phyloP scores from a whole-genome alignment of 2,329 filamentous ascomycete genomes.

The Thelonectria rubi region DNA sequence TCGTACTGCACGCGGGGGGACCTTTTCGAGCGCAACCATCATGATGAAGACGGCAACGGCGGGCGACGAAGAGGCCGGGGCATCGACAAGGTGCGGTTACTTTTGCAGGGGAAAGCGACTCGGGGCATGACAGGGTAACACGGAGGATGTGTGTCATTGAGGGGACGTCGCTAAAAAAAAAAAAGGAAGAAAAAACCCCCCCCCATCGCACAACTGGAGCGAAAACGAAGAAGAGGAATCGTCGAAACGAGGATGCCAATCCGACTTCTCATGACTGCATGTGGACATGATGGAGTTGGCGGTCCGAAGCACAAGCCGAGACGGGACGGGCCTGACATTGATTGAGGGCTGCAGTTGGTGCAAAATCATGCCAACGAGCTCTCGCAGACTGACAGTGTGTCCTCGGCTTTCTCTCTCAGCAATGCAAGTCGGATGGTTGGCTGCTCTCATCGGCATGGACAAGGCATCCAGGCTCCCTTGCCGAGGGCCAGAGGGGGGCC shows the following conservation, averaged over 20 bases:
- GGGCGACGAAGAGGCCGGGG: constrained; percentile 24
- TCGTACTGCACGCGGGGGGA: constrained; percentile 22
- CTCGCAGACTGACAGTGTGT: no score
- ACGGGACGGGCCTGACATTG: not conserved
- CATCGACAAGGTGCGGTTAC: constrained; percentile 8
- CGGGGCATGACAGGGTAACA: not conserved
- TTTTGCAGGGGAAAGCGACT: no score
- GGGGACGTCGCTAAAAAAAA: not conserved
- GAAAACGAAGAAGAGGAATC: not conserved
- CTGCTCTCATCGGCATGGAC: not conserved
- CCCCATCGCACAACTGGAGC: not conserved
- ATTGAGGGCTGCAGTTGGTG: constrained; percentile 8
- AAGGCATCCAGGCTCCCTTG: not conserved
- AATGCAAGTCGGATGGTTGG: no score
- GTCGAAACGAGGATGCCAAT: not conserved
- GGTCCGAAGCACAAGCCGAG: not conserved
- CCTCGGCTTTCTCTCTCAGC: not conserved
- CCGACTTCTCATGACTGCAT: not conserved
- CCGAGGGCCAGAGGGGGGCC: not conserved
- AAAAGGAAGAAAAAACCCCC: not conserved
- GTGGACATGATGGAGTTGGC: constrained; percentile 1
- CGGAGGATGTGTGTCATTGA: not conserved
- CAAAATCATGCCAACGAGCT: constrained; percentile 2
- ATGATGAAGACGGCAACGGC: constrained; percentile 29
- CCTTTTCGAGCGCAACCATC: constrained; percentile 14